phyloP scores from a whole-genome alignment of 1,284 basidiomycete species.

The Pseudozyma pruni region DNA sequence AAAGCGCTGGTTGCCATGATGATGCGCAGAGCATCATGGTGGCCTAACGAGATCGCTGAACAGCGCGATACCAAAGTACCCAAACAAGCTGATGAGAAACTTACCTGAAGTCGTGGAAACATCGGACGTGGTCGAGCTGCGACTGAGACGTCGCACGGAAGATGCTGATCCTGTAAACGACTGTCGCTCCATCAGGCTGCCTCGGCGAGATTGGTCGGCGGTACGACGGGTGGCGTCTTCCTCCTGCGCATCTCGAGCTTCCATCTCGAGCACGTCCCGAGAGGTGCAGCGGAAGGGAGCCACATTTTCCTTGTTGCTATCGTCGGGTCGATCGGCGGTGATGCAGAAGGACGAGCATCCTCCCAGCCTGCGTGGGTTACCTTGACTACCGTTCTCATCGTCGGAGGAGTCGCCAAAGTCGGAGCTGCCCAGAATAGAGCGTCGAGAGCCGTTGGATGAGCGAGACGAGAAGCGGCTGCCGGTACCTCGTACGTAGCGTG shows the following conservation, averaged over 20 bases:
- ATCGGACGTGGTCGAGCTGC: slow-evolving; percentile 36
- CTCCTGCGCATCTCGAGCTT: slow-evolving; percentile 45
- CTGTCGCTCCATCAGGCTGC: slow-evolving; percentile 46
- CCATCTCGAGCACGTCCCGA: slow-evolving; percentile 34
- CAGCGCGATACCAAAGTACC: too few relatives aligned
- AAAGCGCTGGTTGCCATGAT: too few relatives aligned
- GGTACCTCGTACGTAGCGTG: slow-evolving; percentile 16
- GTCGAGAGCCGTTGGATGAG: slow-evolving; percentile 26
- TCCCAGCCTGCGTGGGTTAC: slow-evolving; percentile 32
- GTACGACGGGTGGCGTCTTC: slow-evolving; percentile 54
- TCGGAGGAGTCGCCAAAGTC: slow-evolving; percentile 46
- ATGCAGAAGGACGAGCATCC: slow-evolving; percentile 42
- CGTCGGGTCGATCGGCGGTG: slow-evolving; percentile 41
- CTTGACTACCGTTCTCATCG: slow-evolving; percentile 33
- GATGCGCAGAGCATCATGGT: too few relatives aligned
- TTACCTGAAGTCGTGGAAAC: slow-evolving; percentile 30
- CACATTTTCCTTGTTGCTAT: slow-evolving; percentile 67
- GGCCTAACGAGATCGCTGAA: too few relatives aligned
- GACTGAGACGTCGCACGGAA: slow-evolving; percentile 27
- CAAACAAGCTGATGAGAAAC: slow-evolving; percentile 4
- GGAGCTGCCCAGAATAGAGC: slow-evolving; percentile 45
- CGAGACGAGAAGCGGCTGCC: slow-evolving; percentile 30
- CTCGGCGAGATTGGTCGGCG: slow-evolving; percentile 25
- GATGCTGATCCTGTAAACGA: slow-evolving; percentile 13
- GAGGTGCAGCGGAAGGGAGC: slow-evolving; percentile 57